Percentiles rank a stretch among this genome's conserved stretches.
Conservation (phyloP, 2,329 filamentous ascomycete genomes). For the Colletotrichum sojae region DNA sequence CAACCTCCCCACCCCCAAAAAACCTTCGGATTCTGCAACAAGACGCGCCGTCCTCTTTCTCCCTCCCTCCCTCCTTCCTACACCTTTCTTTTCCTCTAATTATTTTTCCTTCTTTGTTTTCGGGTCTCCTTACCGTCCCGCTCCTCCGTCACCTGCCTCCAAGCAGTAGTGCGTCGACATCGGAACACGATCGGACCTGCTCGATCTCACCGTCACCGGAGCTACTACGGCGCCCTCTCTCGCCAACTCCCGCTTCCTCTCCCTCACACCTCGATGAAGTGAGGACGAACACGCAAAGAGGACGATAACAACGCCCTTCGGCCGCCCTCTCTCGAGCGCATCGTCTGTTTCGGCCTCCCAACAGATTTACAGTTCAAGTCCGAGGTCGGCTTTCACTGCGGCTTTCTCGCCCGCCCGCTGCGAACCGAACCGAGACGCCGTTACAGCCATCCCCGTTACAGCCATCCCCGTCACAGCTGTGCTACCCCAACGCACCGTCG, state of each 20-base stretch:
- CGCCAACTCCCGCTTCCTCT: constrained; percentile 6
- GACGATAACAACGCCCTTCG: too few relatives aligned
- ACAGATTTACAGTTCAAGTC: constrained; percentile 7
- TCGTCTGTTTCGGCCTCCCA: neutral
- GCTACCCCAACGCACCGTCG: constrained; percentile 28
- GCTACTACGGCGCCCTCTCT: neutral
- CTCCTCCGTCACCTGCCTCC: constrained; percentile 13
- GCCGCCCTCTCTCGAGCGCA: neutral
- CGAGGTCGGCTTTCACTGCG: constrained; percentile 27
- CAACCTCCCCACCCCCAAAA: constrained; percentile 25
- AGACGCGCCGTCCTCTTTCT: constrained; percentile 9
- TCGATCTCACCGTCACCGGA: constrained; percentile 4
- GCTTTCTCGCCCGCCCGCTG: constrained; percentile 16
- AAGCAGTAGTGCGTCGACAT: constrained; percentile 10
- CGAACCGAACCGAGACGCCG: constrained; percentile 33
- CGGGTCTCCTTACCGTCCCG: neutral
- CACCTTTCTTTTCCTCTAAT: constrained; percentile 7
- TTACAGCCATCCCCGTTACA: constrained; percentile 7
- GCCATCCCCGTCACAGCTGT: constrained; percentile 9
- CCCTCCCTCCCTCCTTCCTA: constrained; percentile 17
- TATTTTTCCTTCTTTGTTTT: constrained; percentile 8
- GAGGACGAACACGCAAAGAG: neutral
- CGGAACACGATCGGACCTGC: neutral
- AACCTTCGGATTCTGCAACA: constrained; percentile 29
- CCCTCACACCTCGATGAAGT: constrained; percentile 6